A percentile compares a stretch with the other conserved stretches of the same genome.
Evolutionary conservation across 352 stramenopile genomes (phyloP).

Genomic region (Pythium dissimile): DNA sequence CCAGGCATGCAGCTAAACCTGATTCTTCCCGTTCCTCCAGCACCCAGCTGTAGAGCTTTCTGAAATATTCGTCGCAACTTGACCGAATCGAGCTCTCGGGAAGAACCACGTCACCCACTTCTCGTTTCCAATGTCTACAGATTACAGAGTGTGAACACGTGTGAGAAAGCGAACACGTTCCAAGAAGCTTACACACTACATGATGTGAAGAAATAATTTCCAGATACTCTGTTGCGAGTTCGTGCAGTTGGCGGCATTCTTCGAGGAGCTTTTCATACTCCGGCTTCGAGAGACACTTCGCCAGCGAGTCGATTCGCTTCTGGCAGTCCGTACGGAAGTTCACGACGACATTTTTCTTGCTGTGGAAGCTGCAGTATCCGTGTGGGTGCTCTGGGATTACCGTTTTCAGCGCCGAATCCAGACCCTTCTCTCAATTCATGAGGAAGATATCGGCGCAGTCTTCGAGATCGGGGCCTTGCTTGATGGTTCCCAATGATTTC

Average conservation of each 20-base stretch:
- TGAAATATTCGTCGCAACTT: constrained; percentile 2
- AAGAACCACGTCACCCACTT: constrained; percentile 5
- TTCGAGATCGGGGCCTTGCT: not conserved
- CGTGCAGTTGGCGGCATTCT: no score
- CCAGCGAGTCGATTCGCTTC: not conserved
- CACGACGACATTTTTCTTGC: not conserved
- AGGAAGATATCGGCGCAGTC: not conserved
- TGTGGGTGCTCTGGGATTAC: not conserved
- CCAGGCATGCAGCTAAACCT: not conserved
- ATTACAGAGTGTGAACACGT: not conserved
- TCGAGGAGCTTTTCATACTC: no score
- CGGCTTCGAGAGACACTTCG: no score
- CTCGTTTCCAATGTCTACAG: not conserved
- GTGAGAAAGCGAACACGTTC: no score
- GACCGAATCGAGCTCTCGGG: not conserved
- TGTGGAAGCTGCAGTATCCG: not conserved
- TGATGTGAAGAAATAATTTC: no score
- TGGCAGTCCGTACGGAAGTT: not conserved
- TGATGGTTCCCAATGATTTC: not conserved
- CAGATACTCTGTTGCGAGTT: no score
- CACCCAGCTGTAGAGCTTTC: not conserved
- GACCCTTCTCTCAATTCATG: not conserved
- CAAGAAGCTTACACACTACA: no score
- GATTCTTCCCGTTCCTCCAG: not conserved
- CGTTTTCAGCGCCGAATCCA: not conserved